These are phyloP conservation scores for Triangularia setosa DNA, from an alignment of 2,329 filamentous ascomycete genomes.

Conservation along the genomic window DNA sequence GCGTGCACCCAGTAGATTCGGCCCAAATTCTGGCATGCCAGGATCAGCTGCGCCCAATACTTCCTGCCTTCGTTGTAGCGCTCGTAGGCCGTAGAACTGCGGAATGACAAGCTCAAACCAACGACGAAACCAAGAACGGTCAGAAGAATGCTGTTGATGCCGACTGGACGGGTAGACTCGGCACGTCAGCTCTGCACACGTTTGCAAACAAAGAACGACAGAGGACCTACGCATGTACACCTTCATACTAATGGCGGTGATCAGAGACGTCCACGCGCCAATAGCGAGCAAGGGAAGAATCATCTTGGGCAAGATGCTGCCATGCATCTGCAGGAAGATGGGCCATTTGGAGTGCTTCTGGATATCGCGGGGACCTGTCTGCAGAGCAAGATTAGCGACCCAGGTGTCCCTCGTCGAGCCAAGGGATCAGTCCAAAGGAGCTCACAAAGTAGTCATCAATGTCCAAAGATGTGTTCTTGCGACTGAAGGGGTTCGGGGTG, in stretches of 20 bases:
- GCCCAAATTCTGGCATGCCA: slow-evolving; percentile 63
- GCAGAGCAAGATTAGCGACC: neutral
- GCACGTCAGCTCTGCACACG: neutral
- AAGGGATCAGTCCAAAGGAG: neutral
- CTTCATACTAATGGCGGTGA: slow-evolving; percentile 52
- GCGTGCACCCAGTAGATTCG: slow-evolving; percentile 81
- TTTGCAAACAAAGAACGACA: neutral
- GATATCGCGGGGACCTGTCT: slow-evolving; percentile 63
- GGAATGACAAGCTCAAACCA: slow-evolving; percentile 72
- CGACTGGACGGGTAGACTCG: slow-evolving; percentile 32
- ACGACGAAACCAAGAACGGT: slow-evolving; percentile 85
- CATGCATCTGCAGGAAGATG: slow-evolving; percentile 71
- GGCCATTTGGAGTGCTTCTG: slow-evolving; percentile 76
- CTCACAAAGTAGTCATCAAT: slow-evolving; percentile 45
- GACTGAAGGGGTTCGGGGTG: slow-evolving; percentile 30
- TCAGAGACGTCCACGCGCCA: slow-evolving; percentile 60
- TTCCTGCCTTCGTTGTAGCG: slow-evolving; percentile 53
- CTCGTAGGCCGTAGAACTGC: slow-evolving; percentile 75
- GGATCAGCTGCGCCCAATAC: slow-evolving; percentile 55
- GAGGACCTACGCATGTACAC: slow-evolving; percentile 15
- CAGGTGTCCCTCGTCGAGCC: neutral
- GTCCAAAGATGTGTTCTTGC: slow-evolving; percentile 34
- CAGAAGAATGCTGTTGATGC: slow-evolving; percentile 66
- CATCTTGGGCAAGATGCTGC: slow-evolving; percentile 70
- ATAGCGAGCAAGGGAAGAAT: slow-evolving; percentile 64